Conservation (phyloP, 257 asterid species). For the Gentiana macrophylla region DNA sequence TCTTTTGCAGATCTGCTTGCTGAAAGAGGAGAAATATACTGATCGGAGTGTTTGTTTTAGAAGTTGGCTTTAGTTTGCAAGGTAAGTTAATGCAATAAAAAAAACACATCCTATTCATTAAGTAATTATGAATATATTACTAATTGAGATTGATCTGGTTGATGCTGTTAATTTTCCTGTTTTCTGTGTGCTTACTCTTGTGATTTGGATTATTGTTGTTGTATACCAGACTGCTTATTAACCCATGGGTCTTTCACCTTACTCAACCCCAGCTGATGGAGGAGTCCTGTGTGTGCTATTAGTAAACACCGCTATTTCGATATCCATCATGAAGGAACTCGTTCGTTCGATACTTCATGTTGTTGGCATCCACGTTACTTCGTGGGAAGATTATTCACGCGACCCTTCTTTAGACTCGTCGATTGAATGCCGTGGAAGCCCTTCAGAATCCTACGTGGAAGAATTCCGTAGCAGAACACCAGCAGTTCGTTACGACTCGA, state of each 20-base stretch:
- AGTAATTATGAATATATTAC: background rate
- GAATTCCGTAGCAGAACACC: conserved; percentile 64
- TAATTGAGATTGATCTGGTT: background rate
- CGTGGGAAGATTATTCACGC: conserved; percentile 54
- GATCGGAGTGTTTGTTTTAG: no score
- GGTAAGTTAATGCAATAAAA: no score
- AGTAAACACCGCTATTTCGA: conserved; percentile 77
- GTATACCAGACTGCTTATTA: conserved; percentile 1
- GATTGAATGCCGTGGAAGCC: conserved; percentile 28
- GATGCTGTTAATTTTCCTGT: background rate
- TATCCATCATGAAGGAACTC: conserved; percentile 63
- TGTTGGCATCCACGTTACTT: conserved; percentile 57
- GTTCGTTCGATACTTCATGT: conserved; percentile 58
- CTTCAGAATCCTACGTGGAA: conserved; percentile 67
- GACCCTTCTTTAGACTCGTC: conserved; percentile 36
- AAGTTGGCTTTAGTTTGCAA: no score
- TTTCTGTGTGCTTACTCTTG: background rate
- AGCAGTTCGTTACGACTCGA: conserved; percentile 43
- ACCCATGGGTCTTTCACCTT: conserved; percentile 74
- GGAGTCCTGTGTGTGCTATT: conserved; percentile 79
- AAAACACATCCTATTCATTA: background rate
- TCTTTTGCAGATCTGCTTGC: no score
- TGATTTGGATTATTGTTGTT: background rate
- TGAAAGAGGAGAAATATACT: no score
- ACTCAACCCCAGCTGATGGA: conserved; percentile 73